These are phyloP conservation scores for Sarocladiaceae sp. DNA, from an alignment of 2,329 filamentous ascomycete species.

Conservation along the genomic window DNA sequence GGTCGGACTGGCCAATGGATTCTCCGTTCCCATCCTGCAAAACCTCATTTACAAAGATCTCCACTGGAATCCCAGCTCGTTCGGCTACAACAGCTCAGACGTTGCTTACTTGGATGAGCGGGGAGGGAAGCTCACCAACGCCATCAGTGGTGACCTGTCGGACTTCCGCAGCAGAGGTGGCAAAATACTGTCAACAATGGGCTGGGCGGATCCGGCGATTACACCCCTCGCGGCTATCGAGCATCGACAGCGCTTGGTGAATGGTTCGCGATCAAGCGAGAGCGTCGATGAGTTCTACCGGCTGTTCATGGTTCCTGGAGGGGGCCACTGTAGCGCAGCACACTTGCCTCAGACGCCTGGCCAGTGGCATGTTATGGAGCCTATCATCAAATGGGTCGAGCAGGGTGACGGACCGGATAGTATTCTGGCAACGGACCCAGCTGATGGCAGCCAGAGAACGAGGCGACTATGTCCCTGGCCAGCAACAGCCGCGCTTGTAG, in stretches of 20 bases:
- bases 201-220: constrained; percentile 5
- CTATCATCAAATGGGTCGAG: constrained; percentile 2
- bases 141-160: neutral
- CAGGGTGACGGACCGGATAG: neutral
- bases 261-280: neutral
- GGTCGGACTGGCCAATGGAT: constrained; percentile 1
- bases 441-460: neutral
- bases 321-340: constrained; percentile 5
- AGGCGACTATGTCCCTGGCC: constrained; percentile 6
- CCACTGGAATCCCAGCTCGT: neutral
- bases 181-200: neutral
- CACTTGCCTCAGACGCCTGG: constrained; percentile 3
- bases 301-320: constrained; percentile 6
- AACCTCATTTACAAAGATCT: constrained; percentile 5
- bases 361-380: neutral
- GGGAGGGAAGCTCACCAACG: neutral
- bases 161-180: neutral
- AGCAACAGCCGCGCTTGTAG: neutral
- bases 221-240: constrained; percentile 1
- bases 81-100: neutral
- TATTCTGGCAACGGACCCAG: neutral
- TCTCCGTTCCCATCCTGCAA: constrained; percentile 3
- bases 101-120: neutral
- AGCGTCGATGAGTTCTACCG: constrained; percentile 1
- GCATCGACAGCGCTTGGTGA: neutral